Base-by-base conservation (phyloP, 352 stramenopile species). In the Phytopythium vexans region DNA sequence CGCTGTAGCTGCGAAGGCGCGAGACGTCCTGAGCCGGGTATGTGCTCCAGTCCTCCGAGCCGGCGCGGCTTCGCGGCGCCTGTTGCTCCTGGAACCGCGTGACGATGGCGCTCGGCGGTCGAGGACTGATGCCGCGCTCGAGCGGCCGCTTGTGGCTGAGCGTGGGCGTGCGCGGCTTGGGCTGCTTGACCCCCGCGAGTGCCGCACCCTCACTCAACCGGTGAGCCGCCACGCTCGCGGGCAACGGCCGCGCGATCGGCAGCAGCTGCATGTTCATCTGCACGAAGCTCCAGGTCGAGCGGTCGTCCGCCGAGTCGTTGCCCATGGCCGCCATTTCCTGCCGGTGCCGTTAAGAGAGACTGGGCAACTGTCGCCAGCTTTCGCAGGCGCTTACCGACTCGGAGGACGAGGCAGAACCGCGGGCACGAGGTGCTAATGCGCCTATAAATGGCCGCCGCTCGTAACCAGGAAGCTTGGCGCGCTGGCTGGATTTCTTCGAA, bases 211-310 rank as follows among this genome's bases (percentile, higher is more conserved):
- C 77, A 31, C 85, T 64, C 33, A 77, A 49, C 12, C 68, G 72
- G 49, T 77, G 73, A 34, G 52, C 58, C 8, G 46, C 48, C 15
- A 84, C 63, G 27, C 54, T 75, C 31, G 90, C 77, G 3, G 79
- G 82, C 40, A 86, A 55, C 33, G 82, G 82, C 1, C 77, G 74
- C 38, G 82, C 82, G 52, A 92, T 92, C 3, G 82, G 82, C 36
- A 92, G 56, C 41, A 92, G 64, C 45, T 71, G 78, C 82, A 90
- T 92, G 59, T 92, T 92, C 82, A 92, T 92, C 65, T 90, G 79
- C 37, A 92, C 82, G 49, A 92, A 92, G 58, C 54, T 92, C 82
- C 82, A 92, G 11, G 79, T 83, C 11, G 72, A 41, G 34, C 33
- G 58, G 34, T 64, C 56, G 31, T 41, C 9, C 27, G 31, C 12